A percentile compares a stretch with the other conserved stretches of the same genome.
phyloP scores from a whole-genome alignment of 352 stramenopile species.

The Discostella stelligera region DNA sequence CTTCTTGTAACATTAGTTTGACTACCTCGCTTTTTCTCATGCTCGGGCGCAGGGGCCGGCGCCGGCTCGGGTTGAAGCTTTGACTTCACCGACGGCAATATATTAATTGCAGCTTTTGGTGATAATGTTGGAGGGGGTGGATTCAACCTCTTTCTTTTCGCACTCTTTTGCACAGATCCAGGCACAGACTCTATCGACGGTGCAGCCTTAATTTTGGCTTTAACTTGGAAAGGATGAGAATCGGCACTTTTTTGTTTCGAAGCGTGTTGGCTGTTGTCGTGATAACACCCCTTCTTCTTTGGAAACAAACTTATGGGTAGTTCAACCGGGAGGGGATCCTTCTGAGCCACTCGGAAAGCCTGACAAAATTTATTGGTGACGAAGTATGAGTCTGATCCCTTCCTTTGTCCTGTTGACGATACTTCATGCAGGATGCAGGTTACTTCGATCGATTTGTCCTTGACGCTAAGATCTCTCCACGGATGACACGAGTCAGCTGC shows the following conservation, averaged over 20 bases:
- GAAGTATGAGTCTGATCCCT: constrained; percentile 9
- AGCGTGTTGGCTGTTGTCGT: neutral
- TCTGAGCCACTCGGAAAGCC: constrained; percentile 31
- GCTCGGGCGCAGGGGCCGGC: neutral
- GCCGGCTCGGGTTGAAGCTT: no score
- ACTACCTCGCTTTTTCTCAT: neutral
- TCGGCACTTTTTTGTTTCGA: neutral
- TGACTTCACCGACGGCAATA: neutral
- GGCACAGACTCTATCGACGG: neutral
- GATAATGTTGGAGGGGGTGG: neutral
- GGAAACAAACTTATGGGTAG: constrained; percentile 30
- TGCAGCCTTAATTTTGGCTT: neutral
- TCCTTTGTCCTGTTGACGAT: neutral
- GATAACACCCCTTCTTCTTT: neutral
- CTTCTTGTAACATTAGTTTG: neutral
- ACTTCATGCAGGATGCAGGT: constrained; percentile 21
- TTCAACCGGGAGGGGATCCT: constrained; percentile 33
- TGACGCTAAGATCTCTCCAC: constrained; percentile 39
- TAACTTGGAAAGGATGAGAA: neutral
- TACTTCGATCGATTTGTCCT: neutral
- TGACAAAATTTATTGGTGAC: constrained; percentile 31
- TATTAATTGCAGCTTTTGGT: neutral
- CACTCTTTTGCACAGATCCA: neutral
- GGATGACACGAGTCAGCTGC: constrained; percentile 11
- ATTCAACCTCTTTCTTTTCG: neutral